Percentiles rank a stretch among this genome's conserved stretches.
phyloP scores from a whole-genome alignment of 1,284 basidiomycete species.

The Melampsora americana region DNA sequence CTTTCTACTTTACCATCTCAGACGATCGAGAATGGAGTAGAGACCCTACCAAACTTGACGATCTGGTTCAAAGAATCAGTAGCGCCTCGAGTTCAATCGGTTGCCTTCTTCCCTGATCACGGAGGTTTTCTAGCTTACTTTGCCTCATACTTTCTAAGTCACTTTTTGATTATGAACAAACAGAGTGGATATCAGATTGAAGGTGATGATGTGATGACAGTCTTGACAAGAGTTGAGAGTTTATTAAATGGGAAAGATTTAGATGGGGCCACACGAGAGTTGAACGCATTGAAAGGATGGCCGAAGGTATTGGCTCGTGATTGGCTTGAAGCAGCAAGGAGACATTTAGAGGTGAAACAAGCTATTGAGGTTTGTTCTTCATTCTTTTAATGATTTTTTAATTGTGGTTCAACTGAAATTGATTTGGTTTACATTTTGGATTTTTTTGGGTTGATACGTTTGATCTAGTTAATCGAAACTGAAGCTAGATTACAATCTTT shows the following conservation, averaged over 20 bases:
- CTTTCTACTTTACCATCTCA: slow-evolving; percentile 15
- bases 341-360: slow-evolving; percentile 85
- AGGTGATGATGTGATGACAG: slow-evolving; percentile 79
- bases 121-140: slow-evolving; percentile 84
- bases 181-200: slow-evolving; percentile 63
- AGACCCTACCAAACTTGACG: slow-evolving; percentile 80
- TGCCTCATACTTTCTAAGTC: slow-evolving; percentile 72
- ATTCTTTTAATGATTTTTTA: slow-evolving; percentile 10
- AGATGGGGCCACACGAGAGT: slow-evolving; percentile 81
- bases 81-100: slow-evolving; percentile 75
- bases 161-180: slow-evolving; percentile 73
- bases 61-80: slow-evolving; percentile 85
- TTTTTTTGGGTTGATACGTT: slow-evolving; percentile 14
- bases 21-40: slow-evolving; percentile 66
- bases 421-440: not conserved
- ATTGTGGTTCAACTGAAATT: not conserved
- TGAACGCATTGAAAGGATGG: slow-evolving; percentile 80
- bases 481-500: slow-evolving; percentile 67
- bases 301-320: slow-evolving; percentile 77
- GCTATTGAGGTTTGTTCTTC: slow-evolving; percentile 72
- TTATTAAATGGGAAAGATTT: slow-evolving; percentile 87
- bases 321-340: slow-evolving; percentile 86
- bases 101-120: slow-evolving; percentile 85
- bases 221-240: slow-evolving; percentile 84
- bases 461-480: slow-evolving; percentile 68